Evolutionary conservation across 164 flowering plant species (phyloP), one percentile per base, ranked within the genome.

Genomic region (Pachysandra terminalis): DNA sequence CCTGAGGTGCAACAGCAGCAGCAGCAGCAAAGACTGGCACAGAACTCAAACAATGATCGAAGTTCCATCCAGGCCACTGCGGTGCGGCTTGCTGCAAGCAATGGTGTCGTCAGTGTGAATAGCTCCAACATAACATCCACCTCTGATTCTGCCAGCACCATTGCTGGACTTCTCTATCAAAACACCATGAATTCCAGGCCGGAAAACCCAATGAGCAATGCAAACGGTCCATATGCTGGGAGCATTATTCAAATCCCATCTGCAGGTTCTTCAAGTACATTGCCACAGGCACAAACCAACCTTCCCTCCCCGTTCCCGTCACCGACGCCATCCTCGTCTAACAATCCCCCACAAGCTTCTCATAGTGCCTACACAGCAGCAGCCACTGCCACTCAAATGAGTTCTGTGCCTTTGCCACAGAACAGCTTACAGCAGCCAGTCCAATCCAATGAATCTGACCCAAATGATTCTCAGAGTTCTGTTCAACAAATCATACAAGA

Each of bases 401-500:
- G 76, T 61, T 64, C 90, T 56, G 83, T 83, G 21, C 90, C 79
- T 76, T 89, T 96, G 19, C 93, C 92, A 1, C 87, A 86, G 9
- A 90, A 82, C 73, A 77, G 83, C 0, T 59, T 82, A 59, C 82
- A 70, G 59, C 87, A 81, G 71, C 79, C 86, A 54, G 67, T 84
- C 24, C 82, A 82, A 51, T 83, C 94, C 13, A 70, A 77, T 63
- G 96, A 88, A 32, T 85, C 80, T 40, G 97, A 90, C 32, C 81
- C 84, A 9, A 81, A 73, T 72, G 99, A 96, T 35, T 77, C 96
- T 0, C 96, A 90, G 71, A 91, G 93, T 64, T 90, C 97, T 21
- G 96, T 96, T 21, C 96, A 93, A 80, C 95, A 93, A 75, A 84
- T 96, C 53, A 67, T 96, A 64, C 93, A 91, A 17, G 93, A 89